Evolutionary conservation across 2,329 filamentous ascomycete genomes (phyloP), one percentile per base, ranked within the genome.

Genomic region (Penicillium glabrum): DNA sequence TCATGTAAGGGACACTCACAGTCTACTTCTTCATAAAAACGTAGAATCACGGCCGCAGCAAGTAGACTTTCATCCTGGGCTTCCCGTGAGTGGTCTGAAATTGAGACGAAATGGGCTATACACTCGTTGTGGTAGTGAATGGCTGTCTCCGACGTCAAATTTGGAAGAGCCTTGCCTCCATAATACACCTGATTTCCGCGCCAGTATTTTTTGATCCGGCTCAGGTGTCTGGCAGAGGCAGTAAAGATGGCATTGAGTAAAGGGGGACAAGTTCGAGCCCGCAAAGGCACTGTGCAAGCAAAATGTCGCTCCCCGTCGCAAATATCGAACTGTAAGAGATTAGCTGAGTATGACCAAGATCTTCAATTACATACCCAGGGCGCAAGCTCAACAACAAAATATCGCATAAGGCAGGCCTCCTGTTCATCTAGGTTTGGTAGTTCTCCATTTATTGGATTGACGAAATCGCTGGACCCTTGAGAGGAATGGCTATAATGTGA

Each of bases 1-100:
- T 19, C 11, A 35, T 21, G 13, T n/a, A 8, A 31, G 8, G 24
- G 14, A 37, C 33, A 50, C 60, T 55, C 16, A 63, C 62, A 70
- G 46, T 76, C 75, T 29, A 78, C 70, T 58, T 79, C 77, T 51
- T 79, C 77, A 21, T 78, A 78, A 19, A 76, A 75, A 1, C 77
- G 69, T 1, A 79, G 54, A 5, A 79, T 73, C 4, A 79, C 72
- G 9, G 75, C 75, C 3, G 74, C 74, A 2, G 74, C 75, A 4
- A 79, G 63, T 1, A 79, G 61, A 55, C 79, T 76, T 46, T 79
- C 77, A 31, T 78, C 76, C 9, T 52, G 51, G 11, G 60, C 46
- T 49, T 61, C 59, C 23, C 44, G 72, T 67, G 10, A 74, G 67
- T 16, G 78, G 54, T 26, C 77, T 68, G 37, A 78, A 68, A 46